Conservation (phyloP, 768 basidiomycete genomes). For the Lactarius deliciosus region DNA sequence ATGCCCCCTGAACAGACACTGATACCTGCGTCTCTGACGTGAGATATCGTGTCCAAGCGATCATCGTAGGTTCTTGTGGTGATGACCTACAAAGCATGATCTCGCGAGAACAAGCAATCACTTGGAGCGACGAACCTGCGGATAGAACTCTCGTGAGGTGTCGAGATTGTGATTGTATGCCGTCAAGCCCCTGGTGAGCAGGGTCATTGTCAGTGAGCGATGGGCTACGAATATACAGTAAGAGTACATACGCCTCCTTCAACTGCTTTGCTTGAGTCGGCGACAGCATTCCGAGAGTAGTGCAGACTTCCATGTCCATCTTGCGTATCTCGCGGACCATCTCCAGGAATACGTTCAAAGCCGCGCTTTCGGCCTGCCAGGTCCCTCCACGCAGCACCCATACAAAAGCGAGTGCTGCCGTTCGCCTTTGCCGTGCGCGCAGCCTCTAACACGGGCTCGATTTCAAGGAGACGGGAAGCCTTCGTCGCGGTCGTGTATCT, state of each 20-base stretch:
- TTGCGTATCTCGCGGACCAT: slow-evolving; percentile 91
- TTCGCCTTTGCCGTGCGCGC: slow-evolving; percentile 94
- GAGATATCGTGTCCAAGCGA: slow-evolving; percentile 81
- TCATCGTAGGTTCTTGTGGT: slow-evolving; percentile 95
- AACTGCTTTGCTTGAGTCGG: slow-evolving; percentile 89
- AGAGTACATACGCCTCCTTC: slow-evolving; percentile 77
- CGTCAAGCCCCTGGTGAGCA: slow-evolving; percentile 70
- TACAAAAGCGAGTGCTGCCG: slow-evolving; percentile 96
- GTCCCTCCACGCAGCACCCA: slow-evolving; percentile 99
- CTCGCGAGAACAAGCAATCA: slow-evolving; percentile 2
- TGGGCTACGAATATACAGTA: slow-evolving; percentile 1
- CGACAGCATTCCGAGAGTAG: slow-evolving; percentile 94
- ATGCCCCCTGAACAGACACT: slow-evolving; percentile 98
- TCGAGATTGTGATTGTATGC: slow-evolving; percentile 99
- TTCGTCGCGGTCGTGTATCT: slow-evolving; percentile 85
- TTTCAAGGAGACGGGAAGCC: slow-evolving; percentile 81
- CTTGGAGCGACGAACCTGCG: slow-evolving; percentile 54
- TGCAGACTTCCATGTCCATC: slow-evolving; percentile 99
- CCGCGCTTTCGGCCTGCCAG: slow-evolving; percentile 89
- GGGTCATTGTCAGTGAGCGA: slow-evolving; percentile 2
- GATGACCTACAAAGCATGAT: slow-evolving; percentile 59
- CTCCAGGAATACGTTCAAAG: slow-evolving; percentile 88
- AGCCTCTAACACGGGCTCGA: slow-evolving; percentile 91
- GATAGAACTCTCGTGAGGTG: slow-evolving; percentile 96
- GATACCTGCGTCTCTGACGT: slow-evolving; percentile 93